These are phyloP conservation scores for Leucocoprinus birnbaumii DNA, from an alignment of 768 basidiomycete genomes.

Conservation along the genomic window DNA sequence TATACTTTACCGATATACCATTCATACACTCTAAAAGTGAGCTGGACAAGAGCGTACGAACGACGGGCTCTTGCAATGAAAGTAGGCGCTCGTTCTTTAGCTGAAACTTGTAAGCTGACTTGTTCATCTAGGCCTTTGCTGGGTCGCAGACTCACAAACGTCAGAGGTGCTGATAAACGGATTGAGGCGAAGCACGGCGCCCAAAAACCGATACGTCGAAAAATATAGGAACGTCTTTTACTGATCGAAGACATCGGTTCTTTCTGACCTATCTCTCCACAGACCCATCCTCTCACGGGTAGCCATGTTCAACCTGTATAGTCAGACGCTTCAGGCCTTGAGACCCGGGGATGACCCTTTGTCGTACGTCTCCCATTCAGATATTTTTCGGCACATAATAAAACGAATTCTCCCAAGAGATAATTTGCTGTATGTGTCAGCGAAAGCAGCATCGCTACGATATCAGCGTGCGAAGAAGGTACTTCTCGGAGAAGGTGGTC, in stretches of 20 bases:
- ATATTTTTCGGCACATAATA: background rate
- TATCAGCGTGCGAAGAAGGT: constrained; percentile 48
- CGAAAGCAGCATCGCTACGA: constrained; percentile 16
- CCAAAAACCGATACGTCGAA: constrained; percentile 61
- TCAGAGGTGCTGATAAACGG: constrained; percentile 77
- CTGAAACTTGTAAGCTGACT: background rate
- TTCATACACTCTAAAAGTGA: constrained; percentile 58
- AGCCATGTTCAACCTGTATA: constrained; percentile 49
- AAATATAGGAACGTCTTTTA: constrained; percentile 52
- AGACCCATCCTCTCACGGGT: constrained; percentile 29
- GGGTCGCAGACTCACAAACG: constrained; percentile 51
- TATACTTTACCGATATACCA: constrained; percentile 55
- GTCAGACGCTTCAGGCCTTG: constrained; percentile 14
- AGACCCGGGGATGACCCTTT: background rate
- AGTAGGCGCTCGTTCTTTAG: constrained; percentile 38
- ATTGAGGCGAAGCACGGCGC: constrained; percentile 70
- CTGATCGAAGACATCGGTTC: background rate
- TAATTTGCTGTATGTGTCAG: background rate
- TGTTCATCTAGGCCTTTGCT: constrained; percentile 57
- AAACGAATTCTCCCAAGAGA: background rate
- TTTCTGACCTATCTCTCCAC: background rate
- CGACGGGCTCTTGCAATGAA: constrained; percentile 62
- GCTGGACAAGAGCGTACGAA: constrained; percentile 17
- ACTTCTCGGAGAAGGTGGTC: constrained; percentile 39
- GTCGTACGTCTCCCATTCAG: background rate